Base-by-base conservation (phyloP, 106 monocot genomes). In the Xerophyta viscosa region DNA sequence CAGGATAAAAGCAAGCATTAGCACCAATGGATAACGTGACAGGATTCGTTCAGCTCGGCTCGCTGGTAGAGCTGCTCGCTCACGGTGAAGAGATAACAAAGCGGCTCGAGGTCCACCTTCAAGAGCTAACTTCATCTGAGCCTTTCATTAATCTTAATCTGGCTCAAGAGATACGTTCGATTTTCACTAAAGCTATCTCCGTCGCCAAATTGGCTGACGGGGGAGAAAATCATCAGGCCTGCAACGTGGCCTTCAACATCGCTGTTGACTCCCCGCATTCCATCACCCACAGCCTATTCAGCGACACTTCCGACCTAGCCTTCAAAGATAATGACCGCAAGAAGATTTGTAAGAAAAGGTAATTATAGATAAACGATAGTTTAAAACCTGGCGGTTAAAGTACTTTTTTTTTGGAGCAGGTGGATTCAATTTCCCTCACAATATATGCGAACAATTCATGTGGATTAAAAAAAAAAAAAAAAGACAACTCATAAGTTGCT, bases 261-360 rank as follows among this genome's bases (percentile, higher is more conserved):
- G 52, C 61, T 31, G 18, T 3, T 2, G 51, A 51, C 18, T 68
- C 60, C 17, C 70, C 55, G 14, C 33, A n/a, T 10, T 70, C 70
- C 1, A 18, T 29, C 25, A 50, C 52, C 22, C 53, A 27, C 14
- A 72, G 65, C 46, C 59, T 52, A 0, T 1, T 28, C 23, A 63
- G 58, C 21, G 58, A 43, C 8, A 39, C 19, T 12, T 65, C 72
- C 6, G 27, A 44, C 1, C 27, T 25, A 25, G 29, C n/a, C 14
- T 31, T 54, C 47, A 60, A n/a, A 27, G 66, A 43, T 20, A 13
- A 18, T 23, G 57, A 74, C 14, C 37, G 50, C 24, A 55, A 57
- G 11, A 62, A 68, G 17, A 52, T 30, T 28, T n/a, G n/a, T n/a
- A n/a, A n/a, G n/a, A n/a, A n/a, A n/a, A n/a, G n/a, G n/a, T n/a